Evolutionary conservation across 1,139 yeast genomes (phyloP).

Genomic region (Petasospora rhodanensis): DNA sequence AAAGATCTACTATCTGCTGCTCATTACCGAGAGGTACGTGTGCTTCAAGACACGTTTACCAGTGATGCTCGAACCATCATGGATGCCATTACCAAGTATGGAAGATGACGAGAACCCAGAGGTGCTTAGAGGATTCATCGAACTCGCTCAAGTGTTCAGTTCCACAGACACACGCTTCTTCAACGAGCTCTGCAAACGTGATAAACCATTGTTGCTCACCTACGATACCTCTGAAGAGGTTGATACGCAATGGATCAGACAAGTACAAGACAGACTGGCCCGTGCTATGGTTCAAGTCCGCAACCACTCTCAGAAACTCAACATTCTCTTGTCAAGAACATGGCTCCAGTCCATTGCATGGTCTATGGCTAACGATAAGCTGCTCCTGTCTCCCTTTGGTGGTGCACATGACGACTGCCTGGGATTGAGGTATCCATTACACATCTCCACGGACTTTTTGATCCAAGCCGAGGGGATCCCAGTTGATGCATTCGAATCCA

Average conservation of each 20-base stretch:
- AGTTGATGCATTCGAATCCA: constrained; percentile 22
- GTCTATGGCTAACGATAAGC: constrained; percentile 21
- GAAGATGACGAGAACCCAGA: constrained; percentile 25
- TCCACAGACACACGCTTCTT: constrained; percentile 22
- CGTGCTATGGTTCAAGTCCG: constrained; percentile 10
- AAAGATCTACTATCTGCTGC: constrained; percentile 21
- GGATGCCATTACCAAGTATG: constrained; percentile 21
- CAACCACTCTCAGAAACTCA: constrained; percentile 21
- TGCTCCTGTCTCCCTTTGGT: too few relatives aligned
- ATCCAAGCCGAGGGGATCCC: constrained; percentile 15
- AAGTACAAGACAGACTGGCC: constrained; percentile 18
- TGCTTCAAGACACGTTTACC: constrained; percentile 21
- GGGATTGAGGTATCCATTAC: constrained; percentile 19
- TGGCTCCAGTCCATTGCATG: constrained; percentile 25
- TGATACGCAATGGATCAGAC: constrained; percentile 20
- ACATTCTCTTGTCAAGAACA: constrained; percentile 21
- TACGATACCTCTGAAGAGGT: constrained; percentile 13
- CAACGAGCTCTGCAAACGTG: constrained; percentile 17
- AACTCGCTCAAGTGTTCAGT: constrained; percentile 20
- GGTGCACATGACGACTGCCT: constrained; percentile 22
- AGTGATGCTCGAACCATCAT: constrained; percentile 20
- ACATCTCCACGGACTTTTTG: constrained; percentile 20
- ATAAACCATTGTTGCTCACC: too few relatives aligned
- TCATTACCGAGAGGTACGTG: constrained; percentile 22
- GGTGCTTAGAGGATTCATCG: constrained; percentile 21